Conservation (phyloP, 257 asterid species). For the Nyctanthes arbortristis region DNA sequence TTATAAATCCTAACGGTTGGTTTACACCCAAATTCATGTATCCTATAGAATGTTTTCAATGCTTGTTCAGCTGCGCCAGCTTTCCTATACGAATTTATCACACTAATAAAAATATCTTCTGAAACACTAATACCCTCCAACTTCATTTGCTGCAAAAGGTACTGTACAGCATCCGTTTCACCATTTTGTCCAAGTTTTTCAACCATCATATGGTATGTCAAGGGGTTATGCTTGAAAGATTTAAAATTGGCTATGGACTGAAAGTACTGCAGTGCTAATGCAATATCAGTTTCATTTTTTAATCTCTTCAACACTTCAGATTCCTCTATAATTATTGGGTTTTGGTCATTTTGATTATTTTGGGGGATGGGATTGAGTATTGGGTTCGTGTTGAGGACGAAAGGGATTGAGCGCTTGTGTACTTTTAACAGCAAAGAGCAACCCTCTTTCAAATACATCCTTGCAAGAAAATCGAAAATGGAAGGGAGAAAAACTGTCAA, state of each 20-base stretch:
- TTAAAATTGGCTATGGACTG: slow-evolving; percentile 55
- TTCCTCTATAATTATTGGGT: slow-evolving; percentile 41
- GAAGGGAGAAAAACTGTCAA: too few species aligned
- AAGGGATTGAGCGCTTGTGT: slow-evolving; percentile 63
- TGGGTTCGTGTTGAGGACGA: slow-evolving; percentile 57
- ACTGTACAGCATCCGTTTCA: slow-evolving; percentile 74
- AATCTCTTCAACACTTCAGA: slow-evolving; percentile 59
- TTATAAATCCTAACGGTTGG: slow-evolving; percentile 84
- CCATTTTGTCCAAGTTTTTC: slow-evolving; percentile 58
- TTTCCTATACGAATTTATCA: slow-evolving; percentile 59
- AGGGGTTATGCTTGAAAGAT: slow-evolving; percentile 70
- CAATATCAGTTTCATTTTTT: slow-evolving; percentile 46
- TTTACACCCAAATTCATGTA: slow-evolving; percentile 71
- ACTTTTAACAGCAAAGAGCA: slow-evolving; percentile 62
- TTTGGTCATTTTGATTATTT: slow-evolving; percentile 28
- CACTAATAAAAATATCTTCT: slow-evolving; percentile 60
- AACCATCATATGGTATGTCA: slow-evolving; percentile 68
- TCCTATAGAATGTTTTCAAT: slow-evolving; percentile 69
- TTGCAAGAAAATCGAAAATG: background rate
- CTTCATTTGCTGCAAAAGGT: slow-evolving; percentile 87
- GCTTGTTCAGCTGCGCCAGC: slow-evolving; percentile 68
- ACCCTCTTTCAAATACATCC: slow-evolving; percentile 71
- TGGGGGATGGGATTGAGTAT: slow-evolving; percentile 21
- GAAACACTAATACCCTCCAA: slow-evolving; percentile 62
- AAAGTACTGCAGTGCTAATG: slow-evolving; percentile 61